phyloP scores from a whole-genome alignment of 768 basidiomycete species.

The Mycena galericulata region DNA sequence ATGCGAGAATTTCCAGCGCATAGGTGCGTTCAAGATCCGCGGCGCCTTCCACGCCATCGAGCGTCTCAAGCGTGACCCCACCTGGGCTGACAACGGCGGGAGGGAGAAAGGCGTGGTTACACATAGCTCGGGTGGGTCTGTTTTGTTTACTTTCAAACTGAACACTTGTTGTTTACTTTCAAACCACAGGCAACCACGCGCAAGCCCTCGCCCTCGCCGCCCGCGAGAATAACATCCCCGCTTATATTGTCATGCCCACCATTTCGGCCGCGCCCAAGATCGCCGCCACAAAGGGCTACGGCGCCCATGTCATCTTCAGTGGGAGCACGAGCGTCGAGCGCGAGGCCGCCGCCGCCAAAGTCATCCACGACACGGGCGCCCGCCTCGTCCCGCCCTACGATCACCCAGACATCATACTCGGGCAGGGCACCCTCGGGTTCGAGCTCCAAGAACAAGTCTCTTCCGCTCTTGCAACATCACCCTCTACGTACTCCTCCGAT shows the following conservation, averaged over 20 bases:
- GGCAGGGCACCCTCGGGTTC: slow-evolving; percentile 30
- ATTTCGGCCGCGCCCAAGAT: slow-evolving; percentile 32
- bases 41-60: slow-evolving; percentile 30
- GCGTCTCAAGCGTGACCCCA: slow-evolving; percentile 20
- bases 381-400: slow-evolving; percentile 32
- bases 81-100: slow-evolving; percentile 26
- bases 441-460: slow-evolving; percentile 26
- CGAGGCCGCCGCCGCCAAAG: slow-evolving; percentile 19
- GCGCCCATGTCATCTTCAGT: slow-evolving; percentile 30
- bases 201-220: slow-evolving; percentile 33
- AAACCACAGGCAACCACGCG: slow-evolving; percentile 28
- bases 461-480: slow-evolving; percentile 11
- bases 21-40: slow-evolving; percentile 32
- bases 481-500: no score
- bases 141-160: no score
- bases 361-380: slow-evolving; percentile 29
- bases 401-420: slow-evolving; percentile 33
- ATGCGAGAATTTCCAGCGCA: slow-evolving; percentile 33
- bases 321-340: slow-evolving; percentile 28
- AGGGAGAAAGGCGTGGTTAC: slow-evolving; percentile 26
- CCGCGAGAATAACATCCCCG: slow-evolving; percentile 21
- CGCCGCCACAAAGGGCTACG: slow-evolving; percentile 28
- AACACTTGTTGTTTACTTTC: no score
- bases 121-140: slow-evolving; percentile 26
- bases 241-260: slow-evolving; percentile 32